Evolutionary conservation across 768 basidiomycete genomes (phyloP).

Genomic region (Collybiopsis luxurians): DNA sequence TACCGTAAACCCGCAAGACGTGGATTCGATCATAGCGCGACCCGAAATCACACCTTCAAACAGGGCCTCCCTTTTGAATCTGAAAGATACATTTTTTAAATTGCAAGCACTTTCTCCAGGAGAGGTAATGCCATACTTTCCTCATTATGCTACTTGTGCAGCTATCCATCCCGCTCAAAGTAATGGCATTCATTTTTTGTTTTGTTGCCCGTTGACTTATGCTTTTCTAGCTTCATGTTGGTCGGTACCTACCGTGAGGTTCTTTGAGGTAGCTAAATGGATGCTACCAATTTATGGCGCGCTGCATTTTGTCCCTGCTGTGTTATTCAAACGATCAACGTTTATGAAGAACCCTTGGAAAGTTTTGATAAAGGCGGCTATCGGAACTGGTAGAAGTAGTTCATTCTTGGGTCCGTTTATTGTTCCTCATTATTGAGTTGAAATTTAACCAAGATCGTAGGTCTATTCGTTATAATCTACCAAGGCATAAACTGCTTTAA

Average conservation of each 20-base stretch:
- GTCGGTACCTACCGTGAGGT: conserved; percentile 61
- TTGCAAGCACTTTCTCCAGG: conserved; percentile 17
- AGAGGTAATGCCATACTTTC: conserved; percentile 37
- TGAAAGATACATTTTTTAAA: conserved; percentile 33
- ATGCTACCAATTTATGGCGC: conserved; percentile 85
- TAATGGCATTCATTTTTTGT: background rate
- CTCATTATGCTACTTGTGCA: conserved; percentile 59
- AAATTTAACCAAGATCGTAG: background rate
- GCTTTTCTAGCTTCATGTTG: conserved; percentile 38
- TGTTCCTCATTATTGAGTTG: conserved; percentile 69
- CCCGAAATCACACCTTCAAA: conserved; percentile 54
- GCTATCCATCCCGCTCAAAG: conserved; percentile 76
- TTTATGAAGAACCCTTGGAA: conserved; percentile 65
- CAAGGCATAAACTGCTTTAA: conserved; percentile 68
- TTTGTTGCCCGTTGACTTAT: conserved; percentile 18
- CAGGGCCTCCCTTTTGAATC: conserved; percentile 39
- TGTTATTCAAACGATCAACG: conserved; percentile 73
- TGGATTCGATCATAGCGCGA: conserved; percentile 53
- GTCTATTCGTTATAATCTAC: background rate
- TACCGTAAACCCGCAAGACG: conserved; percentile 47
- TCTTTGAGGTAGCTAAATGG: conserved; percentile 80
- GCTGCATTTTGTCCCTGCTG: conserved; percentile 82
- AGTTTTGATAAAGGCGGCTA: conserved; percentile 60
- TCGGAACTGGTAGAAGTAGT: conserved; percentile 80
- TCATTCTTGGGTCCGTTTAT: conserved; percentile 87